A percentile compares a stretch with the other conserved stretches of the same genome.
phyloP scores from a whole-genome alignment of 441 rosid species.

The Syzygium malaccense region DNA sequence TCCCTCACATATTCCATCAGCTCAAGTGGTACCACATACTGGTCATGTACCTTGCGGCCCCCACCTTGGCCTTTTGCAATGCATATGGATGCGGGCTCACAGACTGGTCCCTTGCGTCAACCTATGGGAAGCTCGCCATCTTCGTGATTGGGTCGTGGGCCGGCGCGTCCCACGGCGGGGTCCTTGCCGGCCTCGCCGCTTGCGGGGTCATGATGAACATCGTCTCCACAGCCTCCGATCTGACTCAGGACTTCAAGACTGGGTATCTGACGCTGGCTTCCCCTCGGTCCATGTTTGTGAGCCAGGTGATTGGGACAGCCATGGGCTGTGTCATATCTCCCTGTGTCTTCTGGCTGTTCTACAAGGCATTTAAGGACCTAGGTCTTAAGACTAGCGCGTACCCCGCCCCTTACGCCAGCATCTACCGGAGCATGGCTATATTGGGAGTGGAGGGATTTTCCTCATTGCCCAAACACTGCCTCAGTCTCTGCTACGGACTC shows the following conservation, averaged over 20 bases:
- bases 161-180: constrained; percentile 64
- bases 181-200: constrained; percentile 84
- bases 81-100: constrained; percentile 89
- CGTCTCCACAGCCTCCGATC: constrained; percentile 85
- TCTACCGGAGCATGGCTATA: constrained; percentile 56
- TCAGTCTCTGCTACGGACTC: constrained; percentile 56
- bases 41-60: constrained; percentile 69
- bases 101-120: constrained; percentile 88
- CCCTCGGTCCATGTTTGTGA: constrained; percentile 76
- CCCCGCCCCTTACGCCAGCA: constrained; percentile 56
- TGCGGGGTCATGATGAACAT: constrained; percentile 99
- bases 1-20: constrained; percentile 59
- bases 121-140: constrained; percentile 77
- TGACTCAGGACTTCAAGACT: constrained; percentile 84
- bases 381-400: constrained; percentile 45
- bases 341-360: constrained; percentile 85
- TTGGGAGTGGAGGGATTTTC: constrained; percentile 72
- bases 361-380: constrained; percentile 62
- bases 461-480: constrained; percentile 68
- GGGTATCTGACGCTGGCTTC: constrained; percentile 90
- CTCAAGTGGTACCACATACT: constrained; percentile 74
- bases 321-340: constrained; percentile 91
- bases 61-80: constrained; percentile 76
- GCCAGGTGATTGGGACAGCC: constrained; percentile 89
- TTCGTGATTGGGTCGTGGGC: constrained; percentile 87